These are phyloP conservation scores for Diplodia sapinea DNA, from an alignment of 2,329 filamentous ascomycete species.

Conservation along the genomic window DNA sequence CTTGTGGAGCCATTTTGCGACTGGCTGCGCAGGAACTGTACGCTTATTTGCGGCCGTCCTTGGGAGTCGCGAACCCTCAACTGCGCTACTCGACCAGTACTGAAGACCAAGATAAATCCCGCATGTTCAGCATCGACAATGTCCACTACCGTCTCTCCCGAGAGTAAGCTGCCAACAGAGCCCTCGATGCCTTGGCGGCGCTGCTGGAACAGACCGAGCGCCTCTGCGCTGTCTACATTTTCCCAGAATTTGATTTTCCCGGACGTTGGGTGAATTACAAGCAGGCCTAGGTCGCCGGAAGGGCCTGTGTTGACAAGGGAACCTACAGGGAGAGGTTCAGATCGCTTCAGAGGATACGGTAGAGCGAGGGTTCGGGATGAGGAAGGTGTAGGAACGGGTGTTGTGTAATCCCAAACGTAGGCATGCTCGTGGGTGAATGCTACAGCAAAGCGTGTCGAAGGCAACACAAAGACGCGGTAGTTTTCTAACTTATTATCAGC, in stretches of 20 bases:
- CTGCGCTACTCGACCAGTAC: constrained; percentile 84
- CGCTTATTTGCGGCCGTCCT: constrained; percentile 79
- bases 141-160: constrained; percentile 77
- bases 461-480: constrained; percentile 55
- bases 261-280: constrained; percentile 81
- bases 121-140: constrained; percentile 84
- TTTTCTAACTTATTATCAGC: constrained; percentile 37
- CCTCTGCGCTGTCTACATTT: constrained; percentile 86
- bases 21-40: constrained; percentile 73
- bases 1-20: constrained; percentile 60
- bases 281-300: constrained; percentile 79
- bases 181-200: constrained; percentile 81
- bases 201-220: constrained; percentile 81
- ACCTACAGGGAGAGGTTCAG: constrained; percentile 79
- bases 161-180: constrained; percentile 72
- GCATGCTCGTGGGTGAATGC: constrained; percentile 81
- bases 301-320: constrained; percentile 80
- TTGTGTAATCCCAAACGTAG: constrained; percentile 86
- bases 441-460: constrained; percentile 73
- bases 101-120: constrained; percentile 84
- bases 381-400: constrained; percentile 67
- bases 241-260: constrained; percentile 96
- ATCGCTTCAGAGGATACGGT: constrained; percentile 71
- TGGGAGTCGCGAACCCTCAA: constrained; percentile 84
- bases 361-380: constrained; percentile 82